A percentile compares a stretch with the other conserved stretches of the same genome.
Evolutionary conservation across 169 alveolate species (phyloP).

Genomic region (Plasmodium sp.): DNA sequence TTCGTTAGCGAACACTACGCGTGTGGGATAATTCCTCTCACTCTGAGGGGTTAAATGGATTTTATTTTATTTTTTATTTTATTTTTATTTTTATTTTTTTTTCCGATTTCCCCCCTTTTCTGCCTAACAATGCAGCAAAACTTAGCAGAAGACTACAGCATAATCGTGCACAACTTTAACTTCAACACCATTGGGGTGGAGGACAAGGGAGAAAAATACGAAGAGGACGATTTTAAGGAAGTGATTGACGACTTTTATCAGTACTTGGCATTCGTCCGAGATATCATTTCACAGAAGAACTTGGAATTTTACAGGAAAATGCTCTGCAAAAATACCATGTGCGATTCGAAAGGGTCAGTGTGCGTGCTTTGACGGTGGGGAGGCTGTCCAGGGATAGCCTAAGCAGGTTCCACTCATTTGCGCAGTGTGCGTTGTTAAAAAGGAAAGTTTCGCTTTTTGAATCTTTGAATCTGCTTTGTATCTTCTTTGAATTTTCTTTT

Average conservation of each 20-base stretch:
- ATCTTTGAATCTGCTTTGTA: not conserved
- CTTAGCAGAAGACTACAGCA: slow-evolving; percentile 54
- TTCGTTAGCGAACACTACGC: not conserved
- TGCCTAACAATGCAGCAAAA: slow-evolving; percentile 1
- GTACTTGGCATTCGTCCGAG: slow-evolving; percentile 39
- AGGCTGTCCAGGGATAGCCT: not conserved
- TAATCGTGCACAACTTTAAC: slow-evolving; percentile 44
- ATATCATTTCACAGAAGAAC: slow-evolving; percentile 31
- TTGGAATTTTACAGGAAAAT: slow-evolving; percentile 64
- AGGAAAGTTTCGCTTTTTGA: not conserved
- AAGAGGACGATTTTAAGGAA: slow-evolving; percentile 58
- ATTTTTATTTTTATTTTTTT: not conserved
- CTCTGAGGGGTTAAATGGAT: not conserved
- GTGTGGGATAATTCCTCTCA: not conserved
- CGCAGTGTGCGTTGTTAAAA: not conserved
- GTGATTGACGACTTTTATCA: slow-evolving; percentile 61
- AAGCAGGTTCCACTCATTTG: not conserved
- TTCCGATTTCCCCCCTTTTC: not conserved
- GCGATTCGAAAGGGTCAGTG: slow-evolving; percentile 59
- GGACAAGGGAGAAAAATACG: slow-evolving; percentile 57
- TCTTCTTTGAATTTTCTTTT: not conserved
- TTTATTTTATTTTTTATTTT: not conserved
- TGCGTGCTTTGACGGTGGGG: slow-evolving; percentile 21
- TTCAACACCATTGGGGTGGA: slow-evolving; percentile 50
- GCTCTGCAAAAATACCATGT: slow-evolving; percentile 41